Base-by-base conservation (phyloP, 2,329 filamentous ascomycete genomes). In the Huntiella moniliformis region DNA sequence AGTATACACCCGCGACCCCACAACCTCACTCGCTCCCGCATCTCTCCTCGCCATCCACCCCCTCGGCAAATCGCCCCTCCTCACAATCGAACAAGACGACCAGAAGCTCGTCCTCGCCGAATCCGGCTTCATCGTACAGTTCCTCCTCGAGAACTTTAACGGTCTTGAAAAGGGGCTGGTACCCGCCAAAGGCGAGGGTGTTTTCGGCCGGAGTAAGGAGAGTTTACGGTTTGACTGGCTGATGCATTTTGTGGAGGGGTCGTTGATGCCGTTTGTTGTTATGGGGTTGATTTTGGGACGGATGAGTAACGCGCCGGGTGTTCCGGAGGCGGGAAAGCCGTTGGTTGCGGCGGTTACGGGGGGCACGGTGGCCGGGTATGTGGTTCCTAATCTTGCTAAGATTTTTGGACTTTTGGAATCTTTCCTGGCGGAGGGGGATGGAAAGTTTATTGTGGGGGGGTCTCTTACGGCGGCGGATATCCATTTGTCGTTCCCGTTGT, bases 161-260 rank as follows among this genome's bases (percentile, higher is more conserved):
- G 45, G 45, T 15, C 54, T 59, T 12, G 57, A 62, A 45, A 59
- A 77, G 44, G 22, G 22, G 2, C 58, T 73, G 47, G 38, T 47
- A 3, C 74, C 74, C 4, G 58, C 60, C 53, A 61, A 64, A 50
- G 78, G 70, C 66, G 68, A 64, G 55, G 67, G 69, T 1, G 51
- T 74, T 8, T 70, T 70, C 12, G 73, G 74, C 17, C 73, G 79
- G 63, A 76, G 72, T 28, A 70, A 77, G 55, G 66, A 64, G 49
- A 77, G 68, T 65, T 57, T 74, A 58, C 65, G 73, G 42, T 75
- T 68, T 57, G 66, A 70, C 56, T 82, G 84, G 57, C 75, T 74
- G 53, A 73, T 94, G 68, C 81, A 94, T 58, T 95, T 87, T 60
- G 70, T 74, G 4, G 88, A 95, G 63, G 88, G 87, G 8, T 83